phyloP scores from a whole-genome alignment of 345 rosid genomes.

The Boechera stricta region DNA sequence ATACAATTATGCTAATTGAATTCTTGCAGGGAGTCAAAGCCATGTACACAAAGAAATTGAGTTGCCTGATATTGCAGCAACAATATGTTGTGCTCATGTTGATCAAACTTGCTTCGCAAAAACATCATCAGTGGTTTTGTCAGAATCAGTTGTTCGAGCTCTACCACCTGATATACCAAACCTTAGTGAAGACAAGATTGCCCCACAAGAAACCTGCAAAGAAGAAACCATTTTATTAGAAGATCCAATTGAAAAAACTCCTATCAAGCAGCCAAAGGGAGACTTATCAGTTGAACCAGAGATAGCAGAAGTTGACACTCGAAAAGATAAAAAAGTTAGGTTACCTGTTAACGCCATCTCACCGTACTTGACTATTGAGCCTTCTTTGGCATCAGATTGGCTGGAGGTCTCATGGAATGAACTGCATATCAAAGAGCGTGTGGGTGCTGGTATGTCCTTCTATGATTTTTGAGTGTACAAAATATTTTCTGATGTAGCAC shows the following conservation, averaged over 20 bases:
- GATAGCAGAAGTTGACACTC: constrained; percentile 48
- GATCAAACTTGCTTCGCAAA: constrained; percentile 46
- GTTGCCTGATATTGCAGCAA: constrained; percentile 36
- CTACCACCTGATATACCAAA: constrained; percentile 42
- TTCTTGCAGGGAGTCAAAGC: constrained; percentile 49
- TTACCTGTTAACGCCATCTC: constrained; percentile 54
- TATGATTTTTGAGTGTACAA: background rate
- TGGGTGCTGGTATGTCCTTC: constrained; percentile 82
- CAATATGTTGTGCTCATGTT: constrained; percentile 35
- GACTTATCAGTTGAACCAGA: constrained; percentile 49
- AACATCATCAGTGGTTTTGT: constrained; percentile 48
- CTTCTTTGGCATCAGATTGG: constrained; percentile 99
- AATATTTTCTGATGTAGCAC: background rate
- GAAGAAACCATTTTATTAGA: constrained; percentile 51
- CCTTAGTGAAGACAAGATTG: constrained; percentile 41
- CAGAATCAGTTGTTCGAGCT: constrained; percentile 43
- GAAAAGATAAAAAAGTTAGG: constrained; percentile 49
- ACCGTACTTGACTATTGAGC: constrained; percentile 75
- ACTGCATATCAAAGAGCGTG: constrained; percentile 84
- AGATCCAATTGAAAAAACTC: constrained; percentile 42
- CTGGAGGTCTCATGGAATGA: constrained; percentile 95
- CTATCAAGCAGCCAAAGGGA: constrained; percentile 45
- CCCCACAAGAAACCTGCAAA: constrained; percentile 40
- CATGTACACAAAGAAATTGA: constrained; percentile 39
- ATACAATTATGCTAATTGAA: background rate